Conservation (phyloP, 805 yeast genomes). For the Yarrowia sp. region DNA sequence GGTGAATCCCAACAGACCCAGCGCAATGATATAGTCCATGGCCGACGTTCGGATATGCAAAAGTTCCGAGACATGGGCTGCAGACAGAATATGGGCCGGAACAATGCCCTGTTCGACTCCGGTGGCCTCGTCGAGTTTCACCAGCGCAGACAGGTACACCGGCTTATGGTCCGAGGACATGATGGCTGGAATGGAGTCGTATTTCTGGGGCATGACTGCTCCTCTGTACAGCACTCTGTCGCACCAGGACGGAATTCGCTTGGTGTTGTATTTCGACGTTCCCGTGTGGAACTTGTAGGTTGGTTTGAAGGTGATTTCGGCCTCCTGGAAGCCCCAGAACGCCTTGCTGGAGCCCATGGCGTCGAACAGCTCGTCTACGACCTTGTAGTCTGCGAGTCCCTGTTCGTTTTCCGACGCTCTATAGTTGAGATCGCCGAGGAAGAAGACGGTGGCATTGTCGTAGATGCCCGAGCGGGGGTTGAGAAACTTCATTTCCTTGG, state of each 20-base stretch:
- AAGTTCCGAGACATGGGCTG: slow-evolving; percentile 24
- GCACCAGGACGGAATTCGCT: slow-evolving; percentile 87
- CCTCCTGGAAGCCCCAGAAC: slow-evolving; percentile 71
- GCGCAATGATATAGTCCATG: slow-evolving; percentile 26
- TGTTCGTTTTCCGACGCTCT: slow-evolving; percentile 55
- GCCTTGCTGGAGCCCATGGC: slow-evolving; percentile 56
- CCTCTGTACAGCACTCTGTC: slow-evolving; percentile 72
- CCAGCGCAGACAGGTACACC: slow-evolving; percentile 57
- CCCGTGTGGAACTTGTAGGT: slow-evolving; percentile 73
- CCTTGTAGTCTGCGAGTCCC: slow-evolving; percentile 46
- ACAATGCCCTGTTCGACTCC: slow-evolving; percentile 2
- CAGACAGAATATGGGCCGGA: slow-evolving; percentile 20
- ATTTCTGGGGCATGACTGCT: slow-evolving; percentile 51
- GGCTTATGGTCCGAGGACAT: slow-evolving; percentile 82
- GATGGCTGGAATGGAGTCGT: slow-evolving; percentile 58
- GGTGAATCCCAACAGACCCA: slow-evolving; percentile 21
- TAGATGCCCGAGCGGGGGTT: slow-evolving; percentile 16
- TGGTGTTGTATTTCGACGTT: slow-evolving; percentile 59
- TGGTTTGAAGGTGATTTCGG: slow-evolving; percentile 71
- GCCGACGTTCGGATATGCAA: slow-evolving; percentile 30
- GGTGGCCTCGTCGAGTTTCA: not conserved
- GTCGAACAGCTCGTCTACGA: slow-evolving; percentile 59
- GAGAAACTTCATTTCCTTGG: slow-evolving; percentile 60
- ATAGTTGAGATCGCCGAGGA: slow-evolving; percentile 88
- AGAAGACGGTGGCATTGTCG: slow-evolving; percentile 67